phyloP scores from a whole-genome alignment of 148 eudicot species.

The Rhododendron ferrugineum region DNA sequence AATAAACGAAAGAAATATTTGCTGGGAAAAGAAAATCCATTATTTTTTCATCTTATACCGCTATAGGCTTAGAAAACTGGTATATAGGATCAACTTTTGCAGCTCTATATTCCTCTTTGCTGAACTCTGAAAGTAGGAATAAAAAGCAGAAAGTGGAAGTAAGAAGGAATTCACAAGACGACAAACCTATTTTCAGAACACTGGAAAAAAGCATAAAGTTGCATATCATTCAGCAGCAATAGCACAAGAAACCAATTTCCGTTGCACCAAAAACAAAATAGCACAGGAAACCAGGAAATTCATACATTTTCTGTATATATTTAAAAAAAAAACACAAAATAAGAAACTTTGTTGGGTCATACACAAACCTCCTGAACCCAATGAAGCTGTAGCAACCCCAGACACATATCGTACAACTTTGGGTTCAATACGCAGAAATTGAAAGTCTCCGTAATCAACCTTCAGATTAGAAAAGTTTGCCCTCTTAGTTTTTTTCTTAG shows the following conservation, averaged over 20 bases:
- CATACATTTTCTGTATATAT: background rate
- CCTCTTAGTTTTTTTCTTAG: background rate
- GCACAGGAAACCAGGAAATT: background rate
- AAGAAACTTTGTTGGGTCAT: background rate
- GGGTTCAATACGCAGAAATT: constrained; percentile 82
- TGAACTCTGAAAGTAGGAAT: constrained; percentile 57
- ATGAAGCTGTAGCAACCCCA: constrained; percentile 88
- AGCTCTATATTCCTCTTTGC: constrained; percentile 57
- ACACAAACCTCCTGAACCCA: constrained; percentile 96
- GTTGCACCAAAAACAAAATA: too few relatives aligned
- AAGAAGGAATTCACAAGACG: background rate
- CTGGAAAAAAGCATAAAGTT: background rate
- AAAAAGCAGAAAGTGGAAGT: background rate
- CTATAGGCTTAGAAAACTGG: constrained; percentile 83
- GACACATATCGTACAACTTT: constrained; percentile 80
- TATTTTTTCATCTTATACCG: constrained; percentile 37
- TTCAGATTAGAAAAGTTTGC: constrained; percentile 30
- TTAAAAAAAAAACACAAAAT: background rate
- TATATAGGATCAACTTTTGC: constrained; percentile 81
- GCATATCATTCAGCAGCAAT: constrained; percentile 11
- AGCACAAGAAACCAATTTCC: too few relatives aligned
- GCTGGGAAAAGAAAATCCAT: background rate
- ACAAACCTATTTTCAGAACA: background rate
- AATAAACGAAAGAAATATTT: background rate
- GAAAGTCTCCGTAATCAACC: constrained; percentile 97